These are phyloP conservation scores for Ceratocystis smalleyi DNA, from an alignment of 2,329 filamentous ascomycete genomes.

Conservation along the genomic window DNA sequence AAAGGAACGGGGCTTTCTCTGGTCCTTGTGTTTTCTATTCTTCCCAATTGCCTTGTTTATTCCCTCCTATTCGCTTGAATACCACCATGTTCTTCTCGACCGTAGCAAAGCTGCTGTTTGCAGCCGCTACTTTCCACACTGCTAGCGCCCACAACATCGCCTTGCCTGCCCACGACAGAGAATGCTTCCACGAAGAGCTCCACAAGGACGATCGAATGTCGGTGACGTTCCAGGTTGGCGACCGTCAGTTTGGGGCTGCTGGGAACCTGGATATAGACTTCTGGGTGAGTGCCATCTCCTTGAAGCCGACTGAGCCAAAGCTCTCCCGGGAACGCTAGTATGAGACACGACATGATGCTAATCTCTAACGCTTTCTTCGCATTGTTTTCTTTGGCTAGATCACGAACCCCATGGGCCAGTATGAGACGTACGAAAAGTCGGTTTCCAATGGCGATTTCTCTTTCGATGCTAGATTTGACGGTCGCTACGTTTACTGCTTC, in stretches of 20 bases:
- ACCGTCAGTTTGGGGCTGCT: constrained; percentile 85
- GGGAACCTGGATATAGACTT: constrained; percentile 96
- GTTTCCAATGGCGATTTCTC: constrained; percentile 86
- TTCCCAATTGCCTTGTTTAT: background rate
- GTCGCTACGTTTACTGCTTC: constrained; percentile 93
- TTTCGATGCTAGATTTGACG: constrained; percentile 72
- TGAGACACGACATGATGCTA: background rate
- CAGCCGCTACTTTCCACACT: constrained; percentile 34
- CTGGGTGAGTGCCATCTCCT: constrained; percentile 48
- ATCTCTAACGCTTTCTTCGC: background rate
- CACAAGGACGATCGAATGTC: constrained; percentile 96
- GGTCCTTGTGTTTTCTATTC: background rate
- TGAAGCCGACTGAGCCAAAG: background rate
- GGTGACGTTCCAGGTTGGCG: constrained; percentile 94
- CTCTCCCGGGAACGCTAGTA: background rate
- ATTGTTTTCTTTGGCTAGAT: constrained; percentile 36
- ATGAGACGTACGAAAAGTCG: constrained; percentile 64
- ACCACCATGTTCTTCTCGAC: constrained; percentile 30
- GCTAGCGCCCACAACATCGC: constrained; percentile 87
- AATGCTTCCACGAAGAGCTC: constrained; percentile 92
- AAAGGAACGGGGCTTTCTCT: background rate
- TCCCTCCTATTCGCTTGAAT: background rate
- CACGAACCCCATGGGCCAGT: constrained; percentile 57
- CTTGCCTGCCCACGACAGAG: constrained; percentile 77
- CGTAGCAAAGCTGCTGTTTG: constrained; percentile 31